Base-by-base conservation (phyloP, 2,329 filamentous ascomycete species). In the Teratosphaeria nubilosa region DNA sequence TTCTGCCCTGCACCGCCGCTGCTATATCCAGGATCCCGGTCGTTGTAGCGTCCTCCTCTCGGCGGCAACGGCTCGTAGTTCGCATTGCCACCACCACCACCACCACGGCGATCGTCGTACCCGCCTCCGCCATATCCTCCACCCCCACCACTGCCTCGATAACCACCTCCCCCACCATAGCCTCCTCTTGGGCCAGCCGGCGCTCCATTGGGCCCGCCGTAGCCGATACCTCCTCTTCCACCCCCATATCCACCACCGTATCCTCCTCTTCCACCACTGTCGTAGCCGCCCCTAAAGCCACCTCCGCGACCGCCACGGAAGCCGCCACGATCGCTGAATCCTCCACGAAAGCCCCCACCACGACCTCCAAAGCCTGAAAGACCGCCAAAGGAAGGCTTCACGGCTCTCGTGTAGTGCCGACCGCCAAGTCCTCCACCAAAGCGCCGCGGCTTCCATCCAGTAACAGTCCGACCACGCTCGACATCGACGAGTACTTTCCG, bases 401-500 rank as follows among this genome's bases (percentile, higher is more conserved):
- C 80, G 16, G 86, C 84, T 74, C 92, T 95, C 58, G 92, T 97
- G 75, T 97, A 97, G 63, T 90, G 88, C 68, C 94, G 86, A 52
- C 92, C 92, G 62, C 94, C 94, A 2, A 96, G 83, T 53, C 94
- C 94, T 64, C 94, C 94, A 59, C 92, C 94, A 56, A 95, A 87
- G 63, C 94, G 87, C 65, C 89, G 86, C 61, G 94, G 94, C 70
- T 89, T 88, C 94, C 94, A 99, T 54, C 88, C 90, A 70, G 89
- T 88, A 48, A 96, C 90, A 32, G 94, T 97, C 66, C 94, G 87
- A 65, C 94, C 94, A 70, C 94, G 86, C 76, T 99, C 94, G 61
- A 97, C 92, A 72, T 99, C 94, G 69, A 97, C 91, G 71, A 96
- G 85, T 69, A 97, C 89, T 68, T 87, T 86, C 70, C 92, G 86